A percentile compares a stretch with the other conserved stretches of the same genome.
Conservation (phyloP, 805 yeast genomes). For the Monosporozyma solicola region DNA sequence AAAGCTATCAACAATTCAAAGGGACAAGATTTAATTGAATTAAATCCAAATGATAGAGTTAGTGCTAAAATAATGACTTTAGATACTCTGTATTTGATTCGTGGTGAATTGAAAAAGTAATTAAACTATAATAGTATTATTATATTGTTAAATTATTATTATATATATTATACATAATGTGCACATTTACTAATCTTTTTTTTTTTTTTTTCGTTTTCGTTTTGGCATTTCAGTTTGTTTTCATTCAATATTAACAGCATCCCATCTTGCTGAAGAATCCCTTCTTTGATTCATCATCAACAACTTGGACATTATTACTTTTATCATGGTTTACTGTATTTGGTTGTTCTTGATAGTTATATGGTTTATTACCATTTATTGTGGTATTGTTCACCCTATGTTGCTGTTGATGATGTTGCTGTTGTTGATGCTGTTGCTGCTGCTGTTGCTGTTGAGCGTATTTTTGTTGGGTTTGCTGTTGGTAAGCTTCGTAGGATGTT, state of each 20-base stretch:
- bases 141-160: not conserved
- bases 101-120: constrained; percentile 14
- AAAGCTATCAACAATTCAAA: constrained; percentile 1
- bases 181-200: not conserved
- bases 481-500: constrained; percentile 33
- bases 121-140: not conserved
- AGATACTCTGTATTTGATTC: constrained; percentile 23
- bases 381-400: constrained; percentile 2
- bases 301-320: not conserved
- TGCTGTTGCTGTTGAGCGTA: constrained; percentile 26
- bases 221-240: not conserved
- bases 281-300: constrained; percentile 16
- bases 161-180: not conserved
- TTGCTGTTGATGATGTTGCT: constrained; percentile 3
- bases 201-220: not conserved
- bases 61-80: constrained; percentile 11
- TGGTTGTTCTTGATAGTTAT: constrained; percentile 16
- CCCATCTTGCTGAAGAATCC: constrained; percentile 30
- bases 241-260: constrained; percentile 20
- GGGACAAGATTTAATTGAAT: constrained; percentile 5
- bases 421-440: constrained; percentile 9
- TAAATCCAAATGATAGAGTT: constrained; percentile 13
- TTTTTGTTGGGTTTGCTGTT: constrained; percentile 31
- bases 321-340: constrained; percentile 12
- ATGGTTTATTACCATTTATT: constrained; percentile 7